Conservation (phyloP, 305 asterid species). For the Plantago lanceolata region DNA sequence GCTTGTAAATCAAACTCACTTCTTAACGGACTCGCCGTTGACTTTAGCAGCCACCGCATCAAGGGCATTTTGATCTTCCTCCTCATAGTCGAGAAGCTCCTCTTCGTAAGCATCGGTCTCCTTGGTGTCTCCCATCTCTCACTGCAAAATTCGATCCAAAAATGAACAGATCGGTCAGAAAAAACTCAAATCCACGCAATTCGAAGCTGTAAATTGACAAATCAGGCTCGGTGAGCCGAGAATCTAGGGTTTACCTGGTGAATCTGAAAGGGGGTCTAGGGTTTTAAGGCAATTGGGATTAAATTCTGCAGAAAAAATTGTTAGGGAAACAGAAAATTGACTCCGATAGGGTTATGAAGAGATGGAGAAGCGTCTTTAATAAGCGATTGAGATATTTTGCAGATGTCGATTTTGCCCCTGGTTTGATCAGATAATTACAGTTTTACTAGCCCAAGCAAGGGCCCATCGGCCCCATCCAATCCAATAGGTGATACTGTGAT, state of each 20-base stretch:
- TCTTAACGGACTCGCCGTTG: slow-evolving; percentile 86
- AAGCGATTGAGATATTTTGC: neutral
- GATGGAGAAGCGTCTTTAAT: neutral
- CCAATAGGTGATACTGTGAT: too few species aligned
- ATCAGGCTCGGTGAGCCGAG: neutral
- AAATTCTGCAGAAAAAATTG: slow-evolving; percentile 9
- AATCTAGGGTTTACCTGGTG: slow-evolving; percentile 7
- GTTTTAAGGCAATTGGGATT: neutral
- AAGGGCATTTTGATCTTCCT: slow-evolving; percentile 79
- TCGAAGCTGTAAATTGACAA: neutral
- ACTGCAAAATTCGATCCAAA: slow-evolving; percentile 21
- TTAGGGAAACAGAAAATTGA: neutral
- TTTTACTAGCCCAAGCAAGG: too few species aligned
- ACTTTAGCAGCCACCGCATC: slow-evolving; percentile 59
- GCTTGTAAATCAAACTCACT: slow-evolving; percentile 37
- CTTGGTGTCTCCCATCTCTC: slow-evolving; percentile 64
- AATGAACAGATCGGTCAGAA: slow-evolving; percentile 35
- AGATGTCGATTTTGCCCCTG: neutral
- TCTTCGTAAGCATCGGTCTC: slow-evolving; percentile 84
- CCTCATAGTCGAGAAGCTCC: slow-evolving; percentile 94
- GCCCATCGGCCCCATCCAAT: neutral
- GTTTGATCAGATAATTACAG: neutral
- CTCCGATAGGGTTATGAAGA: slow-evolving; percentile 5
- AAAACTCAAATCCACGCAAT: slow-evolving; percentile 7
- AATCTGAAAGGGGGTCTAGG: slow-evolving; percentile 1